These are phyloP conservation scores for Syzygium oleosum DNA, from an alignment of 345 rosid species.

Conservation along the genomic window DNA sequence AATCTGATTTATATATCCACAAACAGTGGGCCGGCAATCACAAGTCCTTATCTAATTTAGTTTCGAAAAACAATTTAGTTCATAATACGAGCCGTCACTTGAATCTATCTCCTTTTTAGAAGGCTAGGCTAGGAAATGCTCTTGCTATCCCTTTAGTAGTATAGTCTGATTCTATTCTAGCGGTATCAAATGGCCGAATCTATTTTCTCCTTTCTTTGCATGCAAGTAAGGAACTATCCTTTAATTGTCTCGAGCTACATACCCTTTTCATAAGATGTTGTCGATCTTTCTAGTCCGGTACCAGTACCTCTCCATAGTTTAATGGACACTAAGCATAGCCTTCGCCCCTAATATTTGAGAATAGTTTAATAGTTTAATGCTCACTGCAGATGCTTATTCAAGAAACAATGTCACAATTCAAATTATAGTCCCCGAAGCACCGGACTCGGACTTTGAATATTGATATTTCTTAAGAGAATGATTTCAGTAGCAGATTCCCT, in stretches of 20 bases:
- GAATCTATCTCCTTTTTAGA: too few relatives aligned
- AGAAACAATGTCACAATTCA: background rate
- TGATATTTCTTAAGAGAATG: background rate
- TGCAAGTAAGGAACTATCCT: accelerated
- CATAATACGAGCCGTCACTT: too few relatives aligned
- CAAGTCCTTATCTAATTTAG: too few relatives aligned
- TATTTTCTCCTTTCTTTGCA: background rate
- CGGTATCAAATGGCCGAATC: background rate
- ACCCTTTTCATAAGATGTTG: background rate
- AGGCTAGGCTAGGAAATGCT: too few relatives aligned
- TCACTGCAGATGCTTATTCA: background rate
- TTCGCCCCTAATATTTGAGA: background rate
- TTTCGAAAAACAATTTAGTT: too few relatives aligned
- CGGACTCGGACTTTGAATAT: background rate
- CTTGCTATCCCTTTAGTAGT: too few relatives aligned
- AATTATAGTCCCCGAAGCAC: background rate
- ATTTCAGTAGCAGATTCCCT: background rate
- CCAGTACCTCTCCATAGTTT: background rate
- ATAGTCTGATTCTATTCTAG: too few relatives aligned
- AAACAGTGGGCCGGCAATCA: too few relatives aligned
- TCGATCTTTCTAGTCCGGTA: background rate
- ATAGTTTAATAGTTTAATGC: background rate
- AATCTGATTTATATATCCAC: too few relatives aligned
- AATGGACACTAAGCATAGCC: background rate
- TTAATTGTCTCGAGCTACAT: background rate